Evolutionary conservation across 345 rosid genomes (phyloP).

Genomic region (Sonneratia caseolaris): DNA sequence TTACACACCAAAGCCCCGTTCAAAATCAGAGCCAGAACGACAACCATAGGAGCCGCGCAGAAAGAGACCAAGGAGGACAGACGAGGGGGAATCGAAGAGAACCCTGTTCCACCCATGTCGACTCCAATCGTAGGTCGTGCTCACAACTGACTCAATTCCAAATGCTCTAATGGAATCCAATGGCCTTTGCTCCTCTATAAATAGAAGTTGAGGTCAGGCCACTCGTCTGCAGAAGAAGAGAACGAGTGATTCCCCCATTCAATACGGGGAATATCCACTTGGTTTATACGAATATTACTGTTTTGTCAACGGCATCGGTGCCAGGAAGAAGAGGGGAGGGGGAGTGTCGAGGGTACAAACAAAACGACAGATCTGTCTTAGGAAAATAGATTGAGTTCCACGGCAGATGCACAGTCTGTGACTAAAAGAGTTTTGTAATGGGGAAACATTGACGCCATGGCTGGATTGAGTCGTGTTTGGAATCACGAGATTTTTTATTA

Average conservation of each 20-base stretch:
- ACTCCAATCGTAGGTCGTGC: neutral
- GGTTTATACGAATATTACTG: neutral
- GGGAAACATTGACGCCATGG: neutral
- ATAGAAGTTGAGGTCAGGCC: neutral
- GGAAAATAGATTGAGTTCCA: too few species aligned
- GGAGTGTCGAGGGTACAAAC: neutral
- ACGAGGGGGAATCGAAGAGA: neutral
- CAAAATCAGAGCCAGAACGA: conserved; percentile 4
- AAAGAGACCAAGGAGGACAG: neutral
- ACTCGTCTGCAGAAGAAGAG: neutral
- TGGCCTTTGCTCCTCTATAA: neutral
- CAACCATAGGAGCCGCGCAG: neutral
- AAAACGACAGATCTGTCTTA: neutral
- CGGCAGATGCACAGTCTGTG: too few species aligned
- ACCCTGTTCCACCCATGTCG: neutral
- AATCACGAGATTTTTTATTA: neutral
- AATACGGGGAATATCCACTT: neutral
- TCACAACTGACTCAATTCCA: neutral
- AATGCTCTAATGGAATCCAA: neutral
- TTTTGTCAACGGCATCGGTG: neutral
- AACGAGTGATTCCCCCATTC: neutral
- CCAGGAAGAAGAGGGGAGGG: neutral
- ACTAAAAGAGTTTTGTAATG: neutral
- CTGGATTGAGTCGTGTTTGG: neutral
- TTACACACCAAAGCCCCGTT: conserved; percentile 6